Percentiles rank a stretch among this genome's conserved stretches.
Evolutionary conservation across 345 rosid genomes (phyloP).

Genomic region (Isatis tinctoria): DNA sequence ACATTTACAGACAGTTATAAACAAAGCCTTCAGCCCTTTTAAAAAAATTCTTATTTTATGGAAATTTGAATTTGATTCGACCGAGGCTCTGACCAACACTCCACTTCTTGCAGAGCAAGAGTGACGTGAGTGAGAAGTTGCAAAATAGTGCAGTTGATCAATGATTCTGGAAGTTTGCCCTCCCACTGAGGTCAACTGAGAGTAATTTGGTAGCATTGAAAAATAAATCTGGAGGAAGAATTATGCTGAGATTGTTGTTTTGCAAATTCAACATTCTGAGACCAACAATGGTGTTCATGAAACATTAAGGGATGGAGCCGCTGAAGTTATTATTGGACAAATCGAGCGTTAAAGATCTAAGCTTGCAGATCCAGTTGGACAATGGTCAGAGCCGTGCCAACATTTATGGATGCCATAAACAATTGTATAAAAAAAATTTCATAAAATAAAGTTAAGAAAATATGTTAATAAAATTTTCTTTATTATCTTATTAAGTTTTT

Average conservation of each 20-base stretch:
- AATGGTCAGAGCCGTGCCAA: no score
- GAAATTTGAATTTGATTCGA: no score
- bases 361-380: neutral
- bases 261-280: neutral
- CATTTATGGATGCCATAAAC: no score
- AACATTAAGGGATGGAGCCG: neutral
- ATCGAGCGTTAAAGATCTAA: neutral
- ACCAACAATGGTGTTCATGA: neutral
- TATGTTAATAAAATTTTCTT: no score
- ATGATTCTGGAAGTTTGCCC: neutral
- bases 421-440: no score
- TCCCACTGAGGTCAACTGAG: neutral
- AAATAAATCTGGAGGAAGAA: neutral
- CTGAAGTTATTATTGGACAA: neutral
- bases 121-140: neutral
- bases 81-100: no score
- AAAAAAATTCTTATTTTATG: neutral
- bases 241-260: neutral
- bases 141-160: neutral
- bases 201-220: neutral
- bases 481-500: no score
- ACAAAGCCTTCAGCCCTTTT: neutral
- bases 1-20: neutral
- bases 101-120: neutral
- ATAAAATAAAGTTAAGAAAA: no score